Evolutionary conservation across 495 filamentous ascomycete genomes (phyloP), one percentile per base, ranked within the genome.

Genomic region (Aspergillus nidulans): DNA sequence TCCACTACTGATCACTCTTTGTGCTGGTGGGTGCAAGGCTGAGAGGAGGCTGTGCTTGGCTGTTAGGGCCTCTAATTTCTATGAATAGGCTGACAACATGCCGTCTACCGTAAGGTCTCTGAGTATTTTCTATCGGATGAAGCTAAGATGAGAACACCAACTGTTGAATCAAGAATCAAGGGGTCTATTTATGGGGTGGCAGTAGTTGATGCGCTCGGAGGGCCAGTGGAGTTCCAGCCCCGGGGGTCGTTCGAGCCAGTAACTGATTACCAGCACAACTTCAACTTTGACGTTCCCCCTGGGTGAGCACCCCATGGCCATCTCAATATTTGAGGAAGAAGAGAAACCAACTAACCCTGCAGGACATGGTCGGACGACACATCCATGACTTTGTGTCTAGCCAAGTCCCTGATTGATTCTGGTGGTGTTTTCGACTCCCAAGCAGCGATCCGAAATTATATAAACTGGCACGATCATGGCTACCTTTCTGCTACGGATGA

Each of bases 131-230:
- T n/a, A n/a, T n/a, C n/a, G n/a, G n/a, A n/a, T n/a, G 26, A 28
- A 28, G 4, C 9, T 28, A 4, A 36, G 13, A 36, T 36, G 32
- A 12, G 13, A 36, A 36, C 12, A 36, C 39, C n/a, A 3, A 3
- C 39, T 2, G 8, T 46, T n/a, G 19, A 26, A 28, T 28, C 24
- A 3, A 15, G 43, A n/a, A 46, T 46, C 43, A 28, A 46, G 16
- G 70, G 70, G 48, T 70, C 73, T n/a, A 69, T 79, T 57, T 71
- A 70, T 66, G 73, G 73, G 0, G 66, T 73, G 43, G 77, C 73
- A 15, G 61, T 75, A n/a, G 67, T 58, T 42, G 75, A 80, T 55
- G 77, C 77, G 19, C 72, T 81, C 4, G 77, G 77, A 13, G 77
- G 64, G 6, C 77, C 75, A 1, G 71, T 72, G 0, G 72, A 78